Base-by-base conservation (phyloP, 495 filamentous ascomycete species). In the Aspergillus sparsus region DNA sequence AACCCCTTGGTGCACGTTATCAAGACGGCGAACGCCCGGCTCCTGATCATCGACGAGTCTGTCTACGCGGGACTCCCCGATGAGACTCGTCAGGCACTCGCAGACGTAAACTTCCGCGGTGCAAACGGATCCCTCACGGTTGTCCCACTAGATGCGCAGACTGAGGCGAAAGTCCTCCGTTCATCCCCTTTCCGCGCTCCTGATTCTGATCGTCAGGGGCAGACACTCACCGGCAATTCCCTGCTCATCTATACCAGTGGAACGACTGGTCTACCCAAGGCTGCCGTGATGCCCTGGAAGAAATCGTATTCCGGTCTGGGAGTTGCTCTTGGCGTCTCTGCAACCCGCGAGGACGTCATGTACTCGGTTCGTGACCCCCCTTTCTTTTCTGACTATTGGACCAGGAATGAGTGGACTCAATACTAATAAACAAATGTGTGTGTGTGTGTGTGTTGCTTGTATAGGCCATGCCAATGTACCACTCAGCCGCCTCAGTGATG, bases 201-300 rank as follows among this genome's bases (percentile, higher is more conserved):
- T 9, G 13, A 35, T n/a, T 33, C 32, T 7, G 52, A 54, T 37
- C 52, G 35, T 2, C 34, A 47, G 52, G 35, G 18, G 15, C 10
- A 41, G 35, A 35, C 37, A 15, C 33, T 27, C 52, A 7, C 34
- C 9, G 11, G 21, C 35, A n/a, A n/a, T 5, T 37, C 12, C 21
- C 35, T 54, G 8, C 35, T 54, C 11, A 47, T 47, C 44, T 54
- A 54, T 21, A 54, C 52, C 34, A 54, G 52, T 15, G 52, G 52
- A 8, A 54, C 52, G 35, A 54, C 52, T n/a, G 52, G 52, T 12
- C 18, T 54, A 7, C 52, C 52, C 11, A 54, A 54, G 35, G 52
- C 52, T 9, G 52, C 37, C 3, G 35, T 54, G 11, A 54, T 47
- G 44, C 44, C 44, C n/a, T 47, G 44, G 44, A 21, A 21, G 15